Base-by-base conservation (phyloP, 2,329 filamentous ascomycete genomes). In the Pyrenophora seminiperda region DNA sequence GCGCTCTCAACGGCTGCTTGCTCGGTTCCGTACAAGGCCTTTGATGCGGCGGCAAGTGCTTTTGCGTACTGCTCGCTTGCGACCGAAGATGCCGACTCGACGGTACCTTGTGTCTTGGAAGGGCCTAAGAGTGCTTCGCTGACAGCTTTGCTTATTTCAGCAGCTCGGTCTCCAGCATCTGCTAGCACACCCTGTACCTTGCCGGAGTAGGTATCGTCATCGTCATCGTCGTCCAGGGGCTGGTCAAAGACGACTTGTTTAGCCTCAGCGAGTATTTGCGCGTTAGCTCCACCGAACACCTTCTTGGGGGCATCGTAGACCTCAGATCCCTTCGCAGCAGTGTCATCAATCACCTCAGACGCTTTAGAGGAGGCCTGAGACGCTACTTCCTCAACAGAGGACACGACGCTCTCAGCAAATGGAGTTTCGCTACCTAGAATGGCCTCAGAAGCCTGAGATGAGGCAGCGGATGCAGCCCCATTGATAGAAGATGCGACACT, bases 31-130 rank as follows among this genome's bases (percentile, higher is more conserved):
- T 83, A 83, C 0, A 86, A 63, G 5, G 77, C 79, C 44, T 74
- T 79, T 43, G 81, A 84, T 0, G 83, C 83, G 36, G 83, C 83
- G 29, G 76, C 74, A 20, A 85, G 64, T 14, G 83, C 83, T 52
- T 76, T 80, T 13, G 78, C 76, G 55, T 84, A 85, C 56, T 83
- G 79, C 41, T 82, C 81, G 38, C 75, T 78, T 24, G 81, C 82
- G 24, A 84, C 59, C 38, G 80, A 83, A 2, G 77, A 80, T 6
- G 78, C 74, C 34, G 77, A 79, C 53, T 81, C 79, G 3, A 77
- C 75, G 17, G 67, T 71, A 5, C 78, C 78, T 56, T 79, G 74
- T 2, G 76, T 75, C 41, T 67, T 76, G 1, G 76, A 70, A 11
- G 76, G 70, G 33, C 76, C 74, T 20, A 81, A 63, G 7, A 82